Evolutionary conservation across 2,329 filamentous ascomycete genomes (phyloP).

Genomic region (Metarhizium rileyi): DNA sequence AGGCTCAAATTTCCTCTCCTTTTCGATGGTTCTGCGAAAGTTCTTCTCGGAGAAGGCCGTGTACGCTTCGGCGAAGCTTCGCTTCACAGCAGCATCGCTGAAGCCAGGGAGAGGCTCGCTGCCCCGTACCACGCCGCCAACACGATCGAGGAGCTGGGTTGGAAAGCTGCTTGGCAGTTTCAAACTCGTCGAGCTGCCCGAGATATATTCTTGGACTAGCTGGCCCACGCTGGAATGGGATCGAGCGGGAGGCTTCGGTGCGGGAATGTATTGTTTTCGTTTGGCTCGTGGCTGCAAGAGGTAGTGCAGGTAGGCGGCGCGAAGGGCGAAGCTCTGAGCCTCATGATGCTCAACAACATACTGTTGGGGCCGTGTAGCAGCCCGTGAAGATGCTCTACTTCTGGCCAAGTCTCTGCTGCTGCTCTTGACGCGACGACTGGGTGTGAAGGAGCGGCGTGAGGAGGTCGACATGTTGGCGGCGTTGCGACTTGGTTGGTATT

Average conservation of each 20-base stretch:
- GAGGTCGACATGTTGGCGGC: conserved; percentile 37
- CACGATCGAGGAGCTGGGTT: conserved; percentile 52
- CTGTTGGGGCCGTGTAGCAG: conserved; percentile 27
- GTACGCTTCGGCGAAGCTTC: conserved; percentile 89
- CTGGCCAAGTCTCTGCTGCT: conserved; percentile 33
- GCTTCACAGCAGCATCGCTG: conserved; percentile 81
- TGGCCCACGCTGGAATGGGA: conserved; percentile 69
- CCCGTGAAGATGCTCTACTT: conserved; percentile 31
- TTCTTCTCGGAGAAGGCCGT: conserved; percentile 83
- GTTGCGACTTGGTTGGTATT: background rate
- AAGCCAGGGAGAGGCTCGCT: conserved; percentile 80
- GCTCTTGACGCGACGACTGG: conserved; percentile 33
- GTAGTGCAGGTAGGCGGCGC: conserved; percentile 85
- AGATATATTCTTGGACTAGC: conserved; percentile 76
- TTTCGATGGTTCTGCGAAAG: conserved; percentile 86
- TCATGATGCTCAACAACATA: conserved; percentile 58
- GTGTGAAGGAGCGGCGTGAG: conserved; percentile 37
- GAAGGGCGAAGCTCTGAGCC: conserved; percentile 83
- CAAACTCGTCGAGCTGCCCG: conserved; percentile 36
- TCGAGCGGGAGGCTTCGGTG: conserved; percentile 50
- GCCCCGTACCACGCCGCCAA: conserved; percentile 72
- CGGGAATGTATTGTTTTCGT: conserved; percentile 74
- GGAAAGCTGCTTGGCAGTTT: conserved; percentile 51
- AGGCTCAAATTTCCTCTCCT: conserved; percentile 86
- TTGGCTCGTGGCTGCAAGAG: conserved; percentile 85